phyloP scores from a whole-genome alignment of 2,329 filamentous ascomycete genomes.

The Thermoascus crustaceus region DNA sequence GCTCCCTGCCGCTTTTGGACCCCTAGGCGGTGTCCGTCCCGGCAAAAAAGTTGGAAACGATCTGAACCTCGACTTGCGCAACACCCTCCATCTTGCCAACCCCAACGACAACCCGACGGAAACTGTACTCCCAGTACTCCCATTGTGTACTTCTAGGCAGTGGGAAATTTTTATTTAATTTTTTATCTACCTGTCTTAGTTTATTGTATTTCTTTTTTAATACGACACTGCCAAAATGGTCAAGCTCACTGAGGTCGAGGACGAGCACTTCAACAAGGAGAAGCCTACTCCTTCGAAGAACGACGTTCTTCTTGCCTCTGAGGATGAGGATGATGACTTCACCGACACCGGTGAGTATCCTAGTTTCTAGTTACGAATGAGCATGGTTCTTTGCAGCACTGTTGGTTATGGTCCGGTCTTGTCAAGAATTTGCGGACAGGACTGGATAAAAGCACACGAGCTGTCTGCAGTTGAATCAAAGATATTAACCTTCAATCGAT shows the following conservation, averaged over 20 bases:
- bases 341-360: slow-evolving; percentile 74
- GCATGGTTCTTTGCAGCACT: no score
- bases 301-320: slow-evolving; percentile 43
- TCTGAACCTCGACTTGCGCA: neutral
- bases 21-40: slow-evolving; percentile 11
- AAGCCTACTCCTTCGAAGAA: slow-evolving; percentile 56
- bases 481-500: neutral
- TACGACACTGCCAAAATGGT: slow-evolving; percentile 57
- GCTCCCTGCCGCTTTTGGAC: slow-evolving; percentile 26
- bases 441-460: no score
- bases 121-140: slow-evolving; percentile 4
- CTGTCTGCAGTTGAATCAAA: no score
- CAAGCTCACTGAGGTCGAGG: slow-evolving; percentile 91
- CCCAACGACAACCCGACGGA: slow-evolving; percentile 2
- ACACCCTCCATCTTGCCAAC: neutral
- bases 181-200: neutral
- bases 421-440: no score
- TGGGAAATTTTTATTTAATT: slow-evolving; percentile 5
- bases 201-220: slow-evolving; percentile 3
- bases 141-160: no score
- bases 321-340: slow-evolving; percentile 71
- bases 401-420: no score
- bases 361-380: no score
- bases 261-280: slow-evolving; percentile 79
- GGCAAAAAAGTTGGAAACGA: slow-evolving; percentile 32